These are phyloP conservation scores for Cystobasidium slooffiae DNA, from an alignment of 1,284 basidiomycete species.

Conservation along the genomic window DNA sequence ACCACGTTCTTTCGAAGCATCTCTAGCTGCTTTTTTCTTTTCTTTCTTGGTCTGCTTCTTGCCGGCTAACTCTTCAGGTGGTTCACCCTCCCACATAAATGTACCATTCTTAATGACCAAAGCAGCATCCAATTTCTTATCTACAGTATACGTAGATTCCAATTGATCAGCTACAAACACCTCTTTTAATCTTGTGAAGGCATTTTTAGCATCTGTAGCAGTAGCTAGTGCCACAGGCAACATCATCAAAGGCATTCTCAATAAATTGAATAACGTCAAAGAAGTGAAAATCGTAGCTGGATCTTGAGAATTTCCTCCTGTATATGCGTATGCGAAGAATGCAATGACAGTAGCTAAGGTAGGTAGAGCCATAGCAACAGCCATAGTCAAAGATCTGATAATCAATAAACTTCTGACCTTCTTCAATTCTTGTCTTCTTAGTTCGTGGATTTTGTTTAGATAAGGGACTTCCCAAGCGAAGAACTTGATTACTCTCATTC, in stretches of 20 bases:
- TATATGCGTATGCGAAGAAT: constrained; percentile 75
- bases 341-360: constrained; percentile 80
- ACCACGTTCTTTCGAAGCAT: constrained; percentile 3
- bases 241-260: constrained; percentile 61
- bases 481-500: constrained; percentile 88
- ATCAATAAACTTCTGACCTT: constrained; percentile 77
- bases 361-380: constrained; percentile 68
- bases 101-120: constrained; percentile 69
- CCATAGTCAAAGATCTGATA: constrained; percentile 72
- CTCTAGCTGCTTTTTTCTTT: constrained; percentile 46
- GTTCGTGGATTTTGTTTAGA: constrained; percentile 66
- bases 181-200: constrained; percentile 66
- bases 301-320: constrained; percentile 66
- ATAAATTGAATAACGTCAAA: constrained; percentile 73
- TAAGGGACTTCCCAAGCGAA: constrained; percentile 71
- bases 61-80: constrained; percentile 59
- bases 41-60: constrained; percentile 49
- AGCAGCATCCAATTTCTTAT: constrained; percentile 64
- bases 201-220: constrained; percentile 77
- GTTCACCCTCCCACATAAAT: constrained; percentile 80
- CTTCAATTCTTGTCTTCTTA: constrained; percentile 74
- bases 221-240: constrained; percentile 74
- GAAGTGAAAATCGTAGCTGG: constrained; percentile 74
- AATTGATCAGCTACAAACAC: constrained; percentile 79
- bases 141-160: constrained; percentile 65